Evolutionary conservation across 2,329 filamentous ascomycete genomes (phyloP).

Genomic region (Venturia asperata): DNA sequence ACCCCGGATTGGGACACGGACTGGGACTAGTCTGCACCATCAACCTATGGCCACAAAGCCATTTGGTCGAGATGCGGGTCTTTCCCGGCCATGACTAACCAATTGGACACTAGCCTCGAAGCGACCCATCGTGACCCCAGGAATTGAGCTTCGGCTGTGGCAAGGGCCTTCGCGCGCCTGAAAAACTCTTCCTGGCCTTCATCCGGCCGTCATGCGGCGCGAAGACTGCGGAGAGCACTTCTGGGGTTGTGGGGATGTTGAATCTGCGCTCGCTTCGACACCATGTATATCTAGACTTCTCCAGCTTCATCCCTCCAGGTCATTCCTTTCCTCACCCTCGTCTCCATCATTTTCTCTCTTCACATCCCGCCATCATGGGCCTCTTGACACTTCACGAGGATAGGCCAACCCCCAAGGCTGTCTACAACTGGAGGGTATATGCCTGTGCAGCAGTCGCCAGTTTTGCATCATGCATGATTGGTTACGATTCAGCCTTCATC

Average conservation of each 20-base stretch:
- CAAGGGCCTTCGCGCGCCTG: neutral
- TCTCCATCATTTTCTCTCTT: neutral
- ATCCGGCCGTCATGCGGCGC: neutral
- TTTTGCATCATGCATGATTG: constrained; percentile 53
- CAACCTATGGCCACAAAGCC: neutral
- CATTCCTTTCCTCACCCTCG: neutral
- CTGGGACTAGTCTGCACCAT: no score
- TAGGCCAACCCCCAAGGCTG: constrained; percentile 48
- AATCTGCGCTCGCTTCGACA: neutral
- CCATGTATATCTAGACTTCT: constrained; percentile 1
- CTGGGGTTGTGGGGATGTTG: constrained; percentile 2
- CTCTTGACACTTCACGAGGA: constrained; percentile 38
- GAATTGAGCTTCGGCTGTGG: neutral
- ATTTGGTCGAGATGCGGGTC: neutral
- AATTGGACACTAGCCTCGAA: neutral
- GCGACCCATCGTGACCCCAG: neutral
- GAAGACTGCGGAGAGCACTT: neutral
- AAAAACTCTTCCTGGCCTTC: constrained; percentile 12
- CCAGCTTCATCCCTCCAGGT: neutral
- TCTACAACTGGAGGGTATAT: constrained; percentile 56
- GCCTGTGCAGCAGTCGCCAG: constrained; percentile 48
- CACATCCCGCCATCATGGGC: constrained; percentile 29
- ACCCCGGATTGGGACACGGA: no score
- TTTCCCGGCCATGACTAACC: neutral
- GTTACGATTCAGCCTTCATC: constrained; percentile 68